Percentiles rank a stretch among this genome's conserved stretches.
phyloP scores from a whole-genome alignment of 164 flowering plant species.

The Nymphaea thermarum region DNA sequence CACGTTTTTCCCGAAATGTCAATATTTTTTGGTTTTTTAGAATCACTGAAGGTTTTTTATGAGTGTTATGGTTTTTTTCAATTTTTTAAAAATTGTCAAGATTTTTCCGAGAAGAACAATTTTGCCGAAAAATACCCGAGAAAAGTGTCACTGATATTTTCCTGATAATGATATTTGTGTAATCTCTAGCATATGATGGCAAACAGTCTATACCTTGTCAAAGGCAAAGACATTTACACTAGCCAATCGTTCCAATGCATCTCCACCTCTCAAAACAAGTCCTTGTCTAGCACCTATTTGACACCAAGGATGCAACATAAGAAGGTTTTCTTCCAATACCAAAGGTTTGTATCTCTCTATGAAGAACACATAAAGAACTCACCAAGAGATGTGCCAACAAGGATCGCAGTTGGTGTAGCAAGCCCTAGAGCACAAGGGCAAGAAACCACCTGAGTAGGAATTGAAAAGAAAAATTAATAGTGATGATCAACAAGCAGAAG shows the following conservation, averaged over 20 bases:
- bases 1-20: too few species aligned
- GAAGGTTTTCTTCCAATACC: background rate
- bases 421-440: constrained; percentile 98
- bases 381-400: constrained; percentile 97
- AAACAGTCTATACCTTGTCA: constrained; percentile 50
- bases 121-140: background rate
- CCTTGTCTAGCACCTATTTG: constrained; percentile 87
- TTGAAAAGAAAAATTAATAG: too few species aligned
- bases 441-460: constrained; percentile 73
- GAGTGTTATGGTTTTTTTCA: too few species aligned
- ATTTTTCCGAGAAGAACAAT: background rate
- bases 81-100: background rate
- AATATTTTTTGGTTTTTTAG: too few species aligned
- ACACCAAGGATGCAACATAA: constrained; percentile 7
- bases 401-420: constrained; percentile 95
- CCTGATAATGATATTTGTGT: background rate
- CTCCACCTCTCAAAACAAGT: constrained; percentile 92
- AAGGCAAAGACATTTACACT: constrained; percentile 55
- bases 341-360: too few species aligned
- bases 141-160: background rate
- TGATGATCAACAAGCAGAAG: too few species aligned
- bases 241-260: constrained; percentile 88
- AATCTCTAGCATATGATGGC: too few species aligned
- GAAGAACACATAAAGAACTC: constrained; percentile 7
- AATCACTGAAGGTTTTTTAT: too few species aligned